Evolutionary conservation across 2,329 filamentous ascomycete species (phyloP), one percentile per base, ranked within the genome.

Genomic region (Berkeleyomyces rouxiae): DNA sequence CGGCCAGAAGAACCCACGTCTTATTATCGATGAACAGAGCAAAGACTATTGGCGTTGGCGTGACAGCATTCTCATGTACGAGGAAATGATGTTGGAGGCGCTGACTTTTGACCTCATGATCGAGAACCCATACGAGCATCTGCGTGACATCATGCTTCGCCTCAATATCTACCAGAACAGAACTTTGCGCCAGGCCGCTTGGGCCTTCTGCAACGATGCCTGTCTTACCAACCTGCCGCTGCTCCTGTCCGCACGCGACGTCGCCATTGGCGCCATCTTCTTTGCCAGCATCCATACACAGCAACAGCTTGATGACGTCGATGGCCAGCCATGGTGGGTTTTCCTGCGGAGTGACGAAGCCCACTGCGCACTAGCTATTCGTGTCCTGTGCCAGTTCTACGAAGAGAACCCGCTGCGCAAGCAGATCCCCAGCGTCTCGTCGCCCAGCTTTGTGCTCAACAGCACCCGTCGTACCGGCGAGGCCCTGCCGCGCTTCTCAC

Each of bases 21-120:
- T 96, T 64, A 78, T 92, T 61, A 88, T 97, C 61, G 93, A 99
- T 71, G 93, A 97, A 74, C 91, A 97, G 73, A 95, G 88, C 68
- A 97, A 96, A 70, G 93, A 99, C 71, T 99, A 93, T 72, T 99
- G 93, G 93, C 84, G 88, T 70, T 99, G 93, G 93, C 83, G 90
- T 65, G 93, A 99, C 71, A 93, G 87, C 64, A 95, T 99, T 63
- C 77, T 97, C 11, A 86, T 87, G 67, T 90, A 95, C 70, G 93
- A 99, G 74, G 93, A 97, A 71, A 78, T 92, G 51, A 87, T 99
- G 76, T 80, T 99, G 13, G 93, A 97, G 72, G 84, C 84, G 55
- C 78, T 99, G 16, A 97, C 91, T 65, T 99, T 99, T 72, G 93
- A 99, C 71, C 78, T 99, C 55, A 89, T 91, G 73, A 79, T 96